Evolutionary conservation across 2,329 filamentous ascomycete genomes (phyloP).

Genomic region (Aureobasidium lini): DNA sequence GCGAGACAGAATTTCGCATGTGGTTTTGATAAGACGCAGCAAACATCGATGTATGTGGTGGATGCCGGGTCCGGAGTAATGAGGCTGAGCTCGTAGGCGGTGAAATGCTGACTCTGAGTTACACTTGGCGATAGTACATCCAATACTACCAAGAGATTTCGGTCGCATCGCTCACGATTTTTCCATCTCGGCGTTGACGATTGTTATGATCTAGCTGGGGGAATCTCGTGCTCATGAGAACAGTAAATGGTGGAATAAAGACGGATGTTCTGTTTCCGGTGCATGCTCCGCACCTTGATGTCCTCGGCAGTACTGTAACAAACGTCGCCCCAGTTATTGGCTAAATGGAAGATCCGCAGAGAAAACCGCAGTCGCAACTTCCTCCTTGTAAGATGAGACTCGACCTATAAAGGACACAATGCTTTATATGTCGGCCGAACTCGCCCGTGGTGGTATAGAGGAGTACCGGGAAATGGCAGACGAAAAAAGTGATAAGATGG

Average conservation of each 20-base stretch:
- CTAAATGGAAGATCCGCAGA: background rate
- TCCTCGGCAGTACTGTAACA: background rate
- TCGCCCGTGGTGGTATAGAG: background rate
- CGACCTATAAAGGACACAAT: background rate
- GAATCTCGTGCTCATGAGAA: background rate
- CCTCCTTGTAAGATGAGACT: background rate
- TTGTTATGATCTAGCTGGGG: background rate
- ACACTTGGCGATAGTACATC: background rate
- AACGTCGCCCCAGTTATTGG: background rate
- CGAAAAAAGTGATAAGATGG: background rate
- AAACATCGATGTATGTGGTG: background rate
- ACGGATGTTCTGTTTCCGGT: conserved; percentile 4
- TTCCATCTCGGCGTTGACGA: background rate
- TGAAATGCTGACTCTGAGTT: background rate
- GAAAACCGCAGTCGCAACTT: background rate
- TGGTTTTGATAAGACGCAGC: background rate
- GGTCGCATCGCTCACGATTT: background rate
- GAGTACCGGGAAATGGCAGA: background rate
- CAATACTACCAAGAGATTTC: background rate
- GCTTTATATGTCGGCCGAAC: background rate
- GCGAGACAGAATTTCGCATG: background rate
- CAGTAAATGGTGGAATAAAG: background rate
- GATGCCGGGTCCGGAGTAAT: background rate
- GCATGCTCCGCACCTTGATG: background rate
- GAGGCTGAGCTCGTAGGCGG: background rate